phyloP scores from a whole-genome alignment of 1,284 basidiomycete species.

The Malassezia slooffiae region DNA sequence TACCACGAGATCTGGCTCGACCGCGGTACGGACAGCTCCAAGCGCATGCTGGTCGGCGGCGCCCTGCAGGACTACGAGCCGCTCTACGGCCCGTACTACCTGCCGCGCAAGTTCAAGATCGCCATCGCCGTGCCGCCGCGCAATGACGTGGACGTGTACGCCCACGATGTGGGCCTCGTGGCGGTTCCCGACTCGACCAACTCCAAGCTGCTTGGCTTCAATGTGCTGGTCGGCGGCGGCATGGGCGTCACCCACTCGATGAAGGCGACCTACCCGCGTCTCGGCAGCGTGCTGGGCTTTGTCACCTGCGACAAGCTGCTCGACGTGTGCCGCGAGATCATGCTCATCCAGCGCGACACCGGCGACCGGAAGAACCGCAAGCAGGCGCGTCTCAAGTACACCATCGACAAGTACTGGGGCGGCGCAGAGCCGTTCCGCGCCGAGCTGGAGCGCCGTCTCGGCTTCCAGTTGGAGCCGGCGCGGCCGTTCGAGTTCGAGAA shows the following conservation, averaged over 20 bases:
- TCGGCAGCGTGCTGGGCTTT: slow-evolving; percentile 81
- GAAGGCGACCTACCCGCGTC: slow-evolving; percentile 95
- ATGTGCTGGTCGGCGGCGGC: slow-evolving; percentile 60
- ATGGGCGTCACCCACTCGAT: slow-evolving; percentile 99
- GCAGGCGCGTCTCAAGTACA: slow-evolving; percentile 66
- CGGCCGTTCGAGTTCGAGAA: slow-evolving; percentile 71
- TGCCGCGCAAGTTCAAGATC: slow-evolving; percentile 95
- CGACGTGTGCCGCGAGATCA: slow-evolving; percentile 78
- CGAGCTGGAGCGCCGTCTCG: slow-evolving; percentile 80
- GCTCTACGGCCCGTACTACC: slow-evolving; percentile 89
- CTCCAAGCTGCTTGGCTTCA: slow-evolving; percentile 48
- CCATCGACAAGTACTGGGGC: slow-evolving; percentile 79
- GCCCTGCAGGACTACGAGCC: slow-evolving; percentile 89
- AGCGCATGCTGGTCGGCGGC: slow-evolving; percentile 76
- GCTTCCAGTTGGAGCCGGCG: slow-evolving; percentile 60
- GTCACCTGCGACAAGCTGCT: slow-evolving; percentile 76
- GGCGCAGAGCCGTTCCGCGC: slow-evolving; percentile 55
- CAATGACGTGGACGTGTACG: slow-evolving; percentile 92
- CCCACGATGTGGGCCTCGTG: slow-evolving; percentile 91
- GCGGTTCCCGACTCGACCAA: slow-evolving; percentile 62
- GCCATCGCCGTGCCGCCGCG: slow-evolving; percentile 90
- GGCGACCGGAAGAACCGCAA: slow-evolving; percentile 68
- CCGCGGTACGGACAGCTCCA: slow-evolving; percentile 45
- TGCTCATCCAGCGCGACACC: slow-evolving; percentile 88
- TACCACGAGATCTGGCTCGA: slow-evolving; percentile 99